These are phyloP conservation scores for Physaria fendleri DNA, from an alignment of 345 rosid species.

Conservation along the genomic window DNA sequence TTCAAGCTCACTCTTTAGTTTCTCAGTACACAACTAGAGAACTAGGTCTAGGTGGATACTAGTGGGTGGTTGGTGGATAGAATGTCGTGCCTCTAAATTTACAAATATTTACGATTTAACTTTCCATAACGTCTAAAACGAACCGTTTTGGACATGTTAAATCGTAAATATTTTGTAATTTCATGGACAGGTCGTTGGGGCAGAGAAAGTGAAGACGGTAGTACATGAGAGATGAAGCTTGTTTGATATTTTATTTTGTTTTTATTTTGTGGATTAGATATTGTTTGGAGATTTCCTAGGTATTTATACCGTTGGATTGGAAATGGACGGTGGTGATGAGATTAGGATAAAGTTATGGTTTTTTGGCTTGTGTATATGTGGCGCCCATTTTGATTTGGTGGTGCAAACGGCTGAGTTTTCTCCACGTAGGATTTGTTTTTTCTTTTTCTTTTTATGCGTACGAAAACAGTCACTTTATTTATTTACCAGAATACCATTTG, in stretches of 20 bases:
- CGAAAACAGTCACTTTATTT: too few relatives aligned
- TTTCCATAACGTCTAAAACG: too few relatives aligned
- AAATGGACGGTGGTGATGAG: slow-evolving; percentile 41
- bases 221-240: slow-evolving; percentile 25
- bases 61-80: too few relatives aligned
- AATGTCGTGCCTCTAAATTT: too few relatives aligned
- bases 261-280: slow-evolving; percentile 38
- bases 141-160: too few relatives aligned
- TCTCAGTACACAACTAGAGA: too few relatives aligned
- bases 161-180: too few relatives aligned
- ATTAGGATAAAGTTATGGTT: slow-evolving; percentile 44
- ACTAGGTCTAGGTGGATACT: too few relatives aligned
- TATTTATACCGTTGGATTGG: slow-evolving; percentile 36
- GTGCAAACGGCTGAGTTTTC: slow-evolving; percentile 12
- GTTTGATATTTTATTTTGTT: slow-evolving; percentile 15
- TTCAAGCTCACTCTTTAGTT: too few relatives aligned
- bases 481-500: background rate
- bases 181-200: slow-evolving; percentile 18
- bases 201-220: slow-evolving; percentile 12
- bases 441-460: slow-evolving; percentile 10
- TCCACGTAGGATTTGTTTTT: slow-evolving; percentile 29
- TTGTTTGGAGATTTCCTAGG: slow-evolving; percentile 46
- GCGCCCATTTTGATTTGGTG: slow-evolving; percentile 16
- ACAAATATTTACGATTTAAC: too few relatives aligned
- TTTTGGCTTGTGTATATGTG: background rate